Evolutionary conservation across 768 basidiomycete species (phyloP), one percentile per base, ranked within the genome.

Genomic region (Termitomyces sp.): DNA sequence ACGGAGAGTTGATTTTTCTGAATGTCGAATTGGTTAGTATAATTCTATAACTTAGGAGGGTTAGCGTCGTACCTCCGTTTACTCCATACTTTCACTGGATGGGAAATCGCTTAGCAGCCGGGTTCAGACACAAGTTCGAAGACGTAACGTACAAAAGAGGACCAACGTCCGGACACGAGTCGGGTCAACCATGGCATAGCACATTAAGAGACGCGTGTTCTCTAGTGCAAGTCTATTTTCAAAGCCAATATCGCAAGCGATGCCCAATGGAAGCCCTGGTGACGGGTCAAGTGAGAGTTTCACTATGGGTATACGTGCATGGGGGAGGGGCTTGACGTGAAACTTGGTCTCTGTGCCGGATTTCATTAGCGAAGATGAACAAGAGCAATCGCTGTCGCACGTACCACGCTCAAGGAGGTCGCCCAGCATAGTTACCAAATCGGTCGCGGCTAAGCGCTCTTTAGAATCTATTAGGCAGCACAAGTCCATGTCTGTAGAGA

Each of bases 1-100:
- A 99, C 11, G 96, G 94, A 48, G 94, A 97, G 72, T 99, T 99
- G 71, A 99, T 97, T 85, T 97, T 95, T 73, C 91, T 92, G 63
- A 1, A 25, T 4, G 44, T 52, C 29, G 43, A 42, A 31, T 57
- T 40, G 60, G 50, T 38, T 52, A 47, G 45, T n/a, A 13, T 29
- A 15, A 31, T 31, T 51, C 16, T 12, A 45, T 40, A 18, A 29
- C 32, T n/a, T 9, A 6, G 23, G 40, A 32, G 23, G 40, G 31
- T 50, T 27, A 33, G 13, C 47, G 52, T 32, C 52, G 18, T 7
- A 89, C 90, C 95, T 82, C 71, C 94, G 83, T 73, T 98, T 99
- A 64, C 92, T 91, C 96, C 96, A 99, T 20, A 99, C 94, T 79
- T 99, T 99, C 66, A 99, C 95, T 98, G 46, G 49, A 46, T 33